A percentile compares a stretch with the other conserved stretches of the same genome.
Conservation (phyloP, 2,329 filamentous ascomycete genomes). For the Phoma sp. region DNA sequence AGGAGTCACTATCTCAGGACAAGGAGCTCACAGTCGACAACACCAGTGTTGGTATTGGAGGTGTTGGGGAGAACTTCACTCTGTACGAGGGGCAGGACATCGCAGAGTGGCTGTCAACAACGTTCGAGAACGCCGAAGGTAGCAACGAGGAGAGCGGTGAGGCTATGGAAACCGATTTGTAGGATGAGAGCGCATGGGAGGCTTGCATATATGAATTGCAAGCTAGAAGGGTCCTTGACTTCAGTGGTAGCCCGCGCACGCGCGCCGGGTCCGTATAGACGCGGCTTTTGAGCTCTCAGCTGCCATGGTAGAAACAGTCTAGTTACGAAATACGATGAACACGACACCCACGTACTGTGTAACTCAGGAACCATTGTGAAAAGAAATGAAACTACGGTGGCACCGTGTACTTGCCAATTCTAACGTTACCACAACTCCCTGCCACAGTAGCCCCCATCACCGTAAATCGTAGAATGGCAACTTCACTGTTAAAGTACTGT, state of each 20-base stretch:
- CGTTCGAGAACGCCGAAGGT: slow-evolving; percentile 57
- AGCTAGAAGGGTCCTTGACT: not conserved
- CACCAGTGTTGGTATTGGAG: slow-evolving; percentile 88
- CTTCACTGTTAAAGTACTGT: not conserved
- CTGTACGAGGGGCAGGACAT: slow-evolving; percentile 90
- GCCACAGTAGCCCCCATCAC: no score
- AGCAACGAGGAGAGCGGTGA: slow-evolving; percentile 49
- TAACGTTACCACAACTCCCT: not conserved
- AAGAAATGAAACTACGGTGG: not conserved
- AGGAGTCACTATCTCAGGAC: slow-evolving; percentile 95
- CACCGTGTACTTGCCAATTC: not conserved
- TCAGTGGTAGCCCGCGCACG: not conserved
- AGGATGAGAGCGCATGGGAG: slow-evolving; percentile 13
- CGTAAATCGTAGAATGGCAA: not conserved
- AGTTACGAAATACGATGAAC: slow-evolving; percentile 35
- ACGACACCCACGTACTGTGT: slow-evolving; percentile 7
- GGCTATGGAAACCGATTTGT: slow-evolving; percentile 64
- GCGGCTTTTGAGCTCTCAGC: not conserved
- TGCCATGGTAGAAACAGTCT: slow-evolving; percentile 10
- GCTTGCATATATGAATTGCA: slow-evolving; percentile 2
- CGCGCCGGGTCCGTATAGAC: not conserved
- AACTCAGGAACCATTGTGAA: not conserved
- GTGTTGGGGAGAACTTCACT: slow-evolving; percentile 81
- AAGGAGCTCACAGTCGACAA: slow-evolving; percentile 98
- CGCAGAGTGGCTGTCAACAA: slow-evolving; percentile 81